Base-by-base conservation (phyloP, 2,329 filamentous ascomycete species). In the Talaromyces sp. region DNA sequence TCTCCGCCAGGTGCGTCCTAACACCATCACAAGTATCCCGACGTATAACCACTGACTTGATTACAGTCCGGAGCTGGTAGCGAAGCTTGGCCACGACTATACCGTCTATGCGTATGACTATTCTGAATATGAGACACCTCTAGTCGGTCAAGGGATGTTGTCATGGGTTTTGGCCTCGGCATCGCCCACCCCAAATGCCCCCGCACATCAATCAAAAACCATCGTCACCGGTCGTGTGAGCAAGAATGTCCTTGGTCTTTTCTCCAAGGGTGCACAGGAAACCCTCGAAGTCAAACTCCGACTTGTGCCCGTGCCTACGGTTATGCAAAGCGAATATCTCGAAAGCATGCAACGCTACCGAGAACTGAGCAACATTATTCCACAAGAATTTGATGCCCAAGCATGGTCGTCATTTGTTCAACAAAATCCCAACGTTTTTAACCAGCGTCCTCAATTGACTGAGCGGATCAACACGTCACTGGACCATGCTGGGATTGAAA, bases 91-190 rank as follows among this genome's bases (percentile, higher is more conserved):
- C 77, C 78, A 85, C 75, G 93, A 99, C 78, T 99, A 95, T 77
- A 95, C 92, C n/a, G 88, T 99, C 61, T 99, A 99, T 77, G 92
- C 93, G 32, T 91, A 92, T 79, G 95, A 99, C 75, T 98, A 93
- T 75, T 97, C 95, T 13, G 95, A 99, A 77, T 90, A 91, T 65
- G 93, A 97, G 71, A 91, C 88, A 19, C 95, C 96, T 58, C 83
- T 98, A 60, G 93, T 97, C 27, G 95, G 95, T 25, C 93, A 99
- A 76, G 95, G 96, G 58, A 91, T 98, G 87, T 82, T 99, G 22
- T 98, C 95, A 42, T 89, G 90, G 84, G 86, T 88, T 25, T 81
- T 98, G 53, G 83, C 84, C 56, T 81, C 82, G n/a, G 76, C 84
- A 58, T 84, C 85, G 72, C 71, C 82, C 59, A 82, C 81, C 15